Evolutionary conservation across 163 green algal species (phyloP).

Genomic region (Chlorella variabilis): DNA sequence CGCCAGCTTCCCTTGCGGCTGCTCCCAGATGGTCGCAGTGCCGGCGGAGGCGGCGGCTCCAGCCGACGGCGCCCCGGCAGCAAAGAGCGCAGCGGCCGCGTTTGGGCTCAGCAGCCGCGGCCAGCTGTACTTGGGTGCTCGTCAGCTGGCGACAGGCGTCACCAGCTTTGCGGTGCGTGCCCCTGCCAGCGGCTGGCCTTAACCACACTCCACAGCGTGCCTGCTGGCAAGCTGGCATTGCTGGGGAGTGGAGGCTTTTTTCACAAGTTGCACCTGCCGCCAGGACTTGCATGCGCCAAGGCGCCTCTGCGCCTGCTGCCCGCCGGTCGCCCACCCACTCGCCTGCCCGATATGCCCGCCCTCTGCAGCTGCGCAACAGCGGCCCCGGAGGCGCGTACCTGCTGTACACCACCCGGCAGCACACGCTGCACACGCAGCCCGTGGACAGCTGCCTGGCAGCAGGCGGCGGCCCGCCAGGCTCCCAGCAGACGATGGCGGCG

Average conservation of each 20-base stretch:
- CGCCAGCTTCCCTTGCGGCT: constrained; percentile 36
- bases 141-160: constrained; percentile 40
- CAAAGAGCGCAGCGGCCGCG: neutral
- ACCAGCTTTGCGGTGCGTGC: constrained; percentile 46
- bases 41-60: constrained; percentile 4
- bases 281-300: too few species aligned
- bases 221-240: neutral
- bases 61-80: neutral
- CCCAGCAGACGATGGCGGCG: neutral
- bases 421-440: constrained; percentile 64
- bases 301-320: too few species aligned
- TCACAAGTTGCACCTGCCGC: too few species aligned
- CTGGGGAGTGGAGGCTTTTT: neutral
- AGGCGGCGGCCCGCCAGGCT: neutral
- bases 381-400: constrained; percentile 79
- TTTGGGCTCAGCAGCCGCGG: constrained; percentile 65
- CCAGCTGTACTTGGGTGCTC: constrained; percentile 53
- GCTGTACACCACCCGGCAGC: constrained; percentile 74
- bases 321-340: too few species aligned
- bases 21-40: constrained; percentile 38
- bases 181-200: too few species aligned
- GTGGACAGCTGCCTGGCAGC: constrained; percentile 41
- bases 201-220: too few species aligned
- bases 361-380: constrained; percentile 51
- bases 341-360: neutral